Base-by-base conservation (phyloP, 1,139 yeast species). In the Saccharomycopsis crataegensis region DNA sequence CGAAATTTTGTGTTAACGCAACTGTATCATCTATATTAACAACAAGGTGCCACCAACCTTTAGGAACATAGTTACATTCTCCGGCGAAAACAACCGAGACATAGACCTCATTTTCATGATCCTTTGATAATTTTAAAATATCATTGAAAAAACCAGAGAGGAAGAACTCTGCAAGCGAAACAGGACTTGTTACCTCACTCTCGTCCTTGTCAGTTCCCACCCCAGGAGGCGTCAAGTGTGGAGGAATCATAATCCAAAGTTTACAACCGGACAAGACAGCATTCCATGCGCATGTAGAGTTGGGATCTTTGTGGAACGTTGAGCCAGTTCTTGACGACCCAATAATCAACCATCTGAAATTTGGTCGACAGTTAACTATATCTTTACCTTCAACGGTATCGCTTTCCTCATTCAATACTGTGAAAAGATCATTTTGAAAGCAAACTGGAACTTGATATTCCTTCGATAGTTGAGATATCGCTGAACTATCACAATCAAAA, bases 21-120 rank as follows among this genome's bases (percentile, higher is more conserved):
- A 86, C 83, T 16, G 84, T 75, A 62, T 86, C 91, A 58, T 85
- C 89, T 32, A 90, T 65, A 62, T 90, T 90, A 31, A 89, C 86
- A 32, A 90, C 97, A 44, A 82, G 73, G 70, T 90, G 97, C 97
- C 97, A 90, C 97, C 97, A 90, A 1, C 96, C 95, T 22, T 91
- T 77, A 2, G 97, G 97, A 5, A 90, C 97, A 64, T 86, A 81
- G 77, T 89, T 78, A 60, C 89, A 83, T 65, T 90, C 95, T 6
- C 93, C 93, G 0, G 91, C 86, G 60, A 81, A 81, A 0, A 95
- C 85, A 11, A 89, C 72, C 1, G 88, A 94, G 28, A 89, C 80
- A 45, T 65, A 59, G 88, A 83, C 37, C 72, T 62, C 22, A 51
- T 38, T 70, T 2, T 63, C 63, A 1, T 69, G 68, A 9, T 63